phyloP scores from a whole-genome alignment of 352 stramenopile species.

The Globisporangium middletonii region DNA sequence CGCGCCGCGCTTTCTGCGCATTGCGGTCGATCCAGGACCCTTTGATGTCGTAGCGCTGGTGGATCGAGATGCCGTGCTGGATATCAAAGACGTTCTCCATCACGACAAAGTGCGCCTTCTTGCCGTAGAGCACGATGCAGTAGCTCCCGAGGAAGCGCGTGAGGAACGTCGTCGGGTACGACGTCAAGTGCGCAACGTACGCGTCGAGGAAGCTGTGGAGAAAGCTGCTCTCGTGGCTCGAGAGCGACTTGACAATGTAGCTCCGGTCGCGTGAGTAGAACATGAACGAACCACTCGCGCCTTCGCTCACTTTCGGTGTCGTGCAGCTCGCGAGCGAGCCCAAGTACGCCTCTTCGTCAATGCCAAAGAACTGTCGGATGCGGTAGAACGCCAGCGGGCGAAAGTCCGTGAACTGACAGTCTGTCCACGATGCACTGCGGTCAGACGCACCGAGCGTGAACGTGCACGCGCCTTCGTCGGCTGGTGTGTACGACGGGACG shows the following conservation, averaged over 20 bases:
- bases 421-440: conserved; percentile 35
- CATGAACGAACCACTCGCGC: conserved; percentile 75
- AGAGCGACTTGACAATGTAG: conserved; percentile 81
- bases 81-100: conserved; percentile 89
- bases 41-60: conserved; percentile 87
- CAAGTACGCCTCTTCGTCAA: conserved; percentile 49
- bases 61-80: conserved; percentile 62
- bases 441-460: no score
- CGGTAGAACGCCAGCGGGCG: conserved; percentile 39
- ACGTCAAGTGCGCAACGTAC: conserved; percentile 57
- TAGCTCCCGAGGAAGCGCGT: conserved; percentile 83
- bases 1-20: conserved; percentile 45
- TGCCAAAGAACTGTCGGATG: conserved; percentile 47
- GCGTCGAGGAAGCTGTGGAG: conserved; percentile 58
- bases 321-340: conserved; percentile 52
- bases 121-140: conserved; percentile 72
- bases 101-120: conserved; percentile 72
- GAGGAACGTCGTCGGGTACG: conserved; percentile 57
- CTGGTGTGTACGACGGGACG: conserved; percentile 2
- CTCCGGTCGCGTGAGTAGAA: conserved; percentile 71
- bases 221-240: conserved; percentile 45
- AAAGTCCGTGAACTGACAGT: conserved; percentile 66
- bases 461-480: conserved; percentile 13
- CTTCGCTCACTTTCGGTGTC: conserved; percentile 75
- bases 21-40: conserved; percentile 81